Conservation (phyloP, 2,329 filamentous ascomycete species). For the Penicillium sp. region DNA sequence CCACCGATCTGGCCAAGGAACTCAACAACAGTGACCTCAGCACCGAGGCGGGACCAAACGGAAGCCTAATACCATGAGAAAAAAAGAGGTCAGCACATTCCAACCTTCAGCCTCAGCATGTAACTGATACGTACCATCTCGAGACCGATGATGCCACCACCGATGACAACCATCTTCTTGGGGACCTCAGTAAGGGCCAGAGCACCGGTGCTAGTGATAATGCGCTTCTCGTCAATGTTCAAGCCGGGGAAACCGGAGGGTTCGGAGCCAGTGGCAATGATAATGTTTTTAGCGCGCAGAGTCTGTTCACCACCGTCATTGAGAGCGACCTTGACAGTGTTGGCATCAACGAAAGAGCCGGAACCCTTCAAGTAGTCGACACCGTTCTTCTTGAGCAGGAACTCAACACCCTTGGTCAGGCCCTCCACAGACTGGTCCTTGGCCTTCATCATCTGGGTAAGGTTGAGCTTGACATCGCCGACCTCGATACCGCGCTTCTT, state of each 20-base stretch:
- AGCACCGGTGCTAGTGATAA: conserved; percentile 93
- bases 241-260: conserved; percentile 94
- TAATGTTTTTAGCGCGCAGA: conserved; percentile 89
- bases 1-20: conserved; percentile 95
- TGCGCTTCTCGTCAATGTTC: conserved; percentile 94
- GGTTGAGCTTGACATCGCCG: conserved; percentile 92
- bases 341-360: conserved; percentile 78
- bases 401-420: conserved; percentile 96
- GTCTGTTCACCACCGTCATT: conserved; percentile 87
- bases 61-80: conserved; percentile 54
- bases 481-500: conserved; percentile 98
- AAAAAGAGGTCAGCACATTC: conserved; percentile 5
- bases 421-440: conserved; percentile 88
- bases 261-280: conserved; percentile 95
- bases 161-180: conserved; percentile 95
- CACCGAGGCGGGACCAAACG: conserved; percentile 90
- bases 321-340: conserved; percentile 87
- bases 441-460: conserved; percentile 94
- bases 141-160: conserved; percentile 95
- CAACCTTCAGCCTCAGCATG: neutral
- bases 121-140: conserved; percentile 69
- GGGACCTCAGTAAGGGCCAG: conserved; percentile 85
- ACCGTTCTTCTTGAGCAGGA: conserved; percentile 98
- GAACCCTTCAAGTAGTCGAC: conserved; percentile 97
- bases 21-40: conserved; percentile 96